Conservation (phyloP, 768 basidiomycete species). For the Lentinula detonsa region DNA sequence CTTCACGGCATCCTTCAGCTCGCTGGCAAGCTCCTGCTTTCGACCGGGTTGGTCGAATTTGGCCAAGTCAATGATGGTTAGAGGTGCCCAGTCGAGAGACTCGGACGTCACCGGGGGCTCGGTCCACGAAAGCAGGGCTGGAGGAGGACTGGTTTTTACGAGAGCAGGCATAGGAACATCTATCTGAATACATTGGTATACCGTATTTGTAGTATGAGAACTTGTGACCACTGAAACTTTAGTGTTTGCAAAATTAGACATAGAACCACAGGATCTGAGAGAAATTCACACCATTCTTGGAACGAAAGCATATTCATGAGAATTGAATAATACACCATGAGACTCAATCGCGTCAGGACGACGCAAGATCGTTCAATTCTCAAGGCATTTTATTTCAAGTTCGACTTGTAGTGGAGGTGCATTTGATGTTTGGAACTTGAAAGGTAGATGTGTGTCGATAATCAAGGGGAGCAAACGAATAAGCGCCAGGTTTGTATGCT, state of each 20-base stretch:
- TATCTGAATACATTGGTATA: not conserved
- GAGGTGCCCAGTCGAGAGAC: slow-evolving; percentile 26
- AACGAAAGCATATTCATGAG: not conserved
- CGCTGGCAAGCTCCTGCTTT: slow-evolving; percentile 21
- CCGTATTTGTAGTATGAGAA: not conserved
- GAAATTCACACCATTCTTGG: not conserved
- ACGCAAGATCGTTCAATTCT: not conserved
- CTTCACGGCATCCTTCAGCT: slow-evolving; percentile 31
- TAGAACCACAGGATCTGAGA: not conserved
- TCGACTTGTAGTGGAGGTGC: no score
- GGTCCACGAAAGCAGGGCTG: slow-evolving; percentile 7
- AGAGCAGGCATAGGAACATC: not conserved
- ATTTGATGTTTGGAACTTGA: no score
- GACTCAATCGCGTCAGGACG: not conserved
- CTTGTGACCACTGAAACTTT: not conserved
- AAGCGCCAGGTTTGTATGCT: no score
- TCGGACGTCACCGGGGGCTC: slow-evolving; percentile 16
- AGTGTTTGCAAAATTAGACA: not conserved
- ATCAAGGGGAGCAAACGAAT: no score
- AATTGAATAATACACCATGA: not conserved
- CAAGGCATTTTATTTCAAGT: no score
- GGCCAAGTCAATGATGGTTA: slow-evolving; percentile 32
- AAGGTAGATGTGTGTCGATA: no score
- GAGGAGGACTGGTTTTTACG: not conserved
- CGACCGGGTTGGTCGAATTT: slow-evolving; percentile 24